phyloP scores from a whole-genome alignment of 305 asterid genomes.

The Rubia balearica region DNA sequence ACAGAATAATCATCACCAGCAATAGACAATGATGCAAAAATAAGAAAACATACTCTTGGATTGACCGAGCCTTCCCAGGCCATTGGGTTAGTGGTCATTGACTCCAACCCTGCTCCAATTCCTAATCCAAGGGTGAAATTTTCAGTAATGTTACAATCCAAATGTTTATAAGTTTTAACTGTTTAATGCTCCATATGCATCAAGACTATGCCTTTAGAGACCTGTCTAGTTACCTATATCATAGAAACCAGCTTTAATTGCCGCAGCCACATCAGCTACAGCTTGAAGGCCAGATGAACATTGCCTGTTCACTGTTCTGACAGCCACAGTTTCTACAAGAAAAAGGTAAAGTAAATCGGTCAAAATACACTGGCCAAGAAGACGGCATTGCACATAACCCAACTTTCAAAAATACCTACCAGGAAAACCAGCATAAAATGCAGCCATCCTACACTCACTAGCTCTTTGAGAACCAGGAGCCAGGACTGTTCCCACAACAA shows the following conservation, averaged over 20 bases:
- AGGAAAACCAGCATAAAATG: conserved; percentile 98
- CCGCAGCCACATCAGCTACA: conserved; percentile 97
- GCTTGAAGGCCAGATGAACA: conserved; percentile 97
- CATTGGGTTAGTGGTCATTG: conserved; percentile 86
- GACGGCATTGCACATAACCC: background rate
- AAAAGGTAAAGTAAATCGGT: background rate
- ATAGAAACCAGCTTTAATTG: conserved; percentile 44
- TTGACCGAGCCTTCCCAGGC: conserved; percentile 96
- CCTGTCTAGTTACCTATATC: conserved; percentile 32
- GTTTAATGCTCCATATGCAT: background rate
- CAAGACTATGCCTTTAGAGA: background rate
- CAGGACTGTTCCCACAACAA: conserved; percentile 89
- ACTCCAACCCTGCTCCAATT: conserved; percentile 96
- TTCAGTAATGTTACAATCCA: conserved; percentile 3
- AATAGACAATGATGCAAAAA: conserved; percentile 3
- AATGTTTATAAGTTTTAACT: background rate
- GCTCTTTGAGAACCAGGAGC: conserved; percentile 99
- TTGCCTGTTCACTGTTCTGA: conserved; percentile 88
- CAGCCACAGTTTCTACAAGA: conserved; percentile 49
- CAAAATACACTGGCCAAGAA: background rate
- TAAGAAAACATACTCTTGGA: conserved; percentile 54
- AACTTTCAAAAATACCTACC: conserved; percentile 32
- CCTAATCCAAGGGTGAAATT: conserved; percentile 39
- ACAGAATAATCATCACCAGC: background rate
- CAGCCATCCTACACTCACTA: conserved; percentile 99